phyloP scores from a whole-genome alignment of 2,329 filamentous ascomycete genomes.

The Lecanicillium sp. region DNA sequence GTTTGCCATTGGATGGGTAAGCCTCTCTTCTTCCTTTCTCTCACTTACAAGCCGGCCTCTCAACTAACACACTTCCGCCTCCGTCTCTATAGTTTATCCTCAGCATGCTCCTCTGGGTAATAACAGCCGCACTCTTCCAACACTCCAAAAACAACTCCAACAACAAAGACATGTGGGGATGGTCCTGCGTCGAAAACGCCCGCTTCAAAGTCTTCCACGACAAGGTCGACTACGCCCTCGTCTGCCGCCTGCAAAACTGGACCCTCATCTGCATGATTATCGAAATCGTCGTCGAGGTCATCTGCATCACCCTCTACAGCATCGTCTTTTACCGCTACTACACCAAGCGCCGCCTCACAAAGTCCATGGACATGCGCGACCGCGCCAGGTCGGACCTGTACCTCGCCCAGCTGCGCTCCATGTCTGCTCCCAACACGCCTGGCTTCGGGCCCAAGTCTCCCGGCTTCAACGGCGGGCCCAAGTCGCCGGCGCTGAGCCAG shows the following conservation, averaged over 20 bases:
- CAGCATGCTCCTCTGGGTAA: conserved; percentile 84
- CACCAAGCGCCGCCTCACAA: conserved; percentile 88
- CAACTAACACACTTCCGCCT: background rate
- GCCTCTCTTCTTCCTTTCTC: background rate
- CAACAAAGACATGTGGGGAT: conserved; percentile 93
- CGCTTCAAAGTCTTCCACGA: conserved; percentile 68
- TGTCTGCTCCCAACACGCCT: conserved; percentile 92
- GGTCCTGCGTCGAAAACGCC: conserved; percentile 89
- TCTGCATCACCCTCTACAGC: conserved; percentile 87
- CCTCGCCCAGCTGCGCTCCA: conserved; percentile 72
- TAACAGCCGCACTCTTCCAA: conserved; percentile 79
- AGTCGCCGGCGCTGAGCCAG: conserved; percentile 34
- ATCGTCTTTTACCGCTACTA: conserved; percentile 97
- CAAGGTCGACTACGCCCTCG: conserved; percentile 78
- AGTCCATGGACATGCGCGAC: conserved; percentile 95
- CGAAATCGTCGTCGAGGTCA: conserved; percentile 84
- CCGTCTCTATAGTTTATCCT: conserved; percentile 65
- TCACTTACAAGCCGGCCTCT: too few species aligned
- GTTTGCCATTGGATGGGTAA: conserved; percentile 72
- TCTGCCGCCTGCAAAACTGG: conserved; percentile 94
- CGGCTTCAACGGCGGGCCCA: conserved; percentile 30
- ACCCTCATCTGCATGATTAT: conserved; percentile 93
- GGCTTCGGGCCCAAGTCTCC: conserved; percentile 68
- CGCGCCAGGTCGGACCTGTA: conserved; percentile 91
- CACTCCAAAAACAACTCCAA: conserved; percentile 58